These are phyloP conservation scores for Eremochloa ophiuroides DNA, from an alignment of 176 grass and related monocot species.

Conservation along the genomic window DNA sequence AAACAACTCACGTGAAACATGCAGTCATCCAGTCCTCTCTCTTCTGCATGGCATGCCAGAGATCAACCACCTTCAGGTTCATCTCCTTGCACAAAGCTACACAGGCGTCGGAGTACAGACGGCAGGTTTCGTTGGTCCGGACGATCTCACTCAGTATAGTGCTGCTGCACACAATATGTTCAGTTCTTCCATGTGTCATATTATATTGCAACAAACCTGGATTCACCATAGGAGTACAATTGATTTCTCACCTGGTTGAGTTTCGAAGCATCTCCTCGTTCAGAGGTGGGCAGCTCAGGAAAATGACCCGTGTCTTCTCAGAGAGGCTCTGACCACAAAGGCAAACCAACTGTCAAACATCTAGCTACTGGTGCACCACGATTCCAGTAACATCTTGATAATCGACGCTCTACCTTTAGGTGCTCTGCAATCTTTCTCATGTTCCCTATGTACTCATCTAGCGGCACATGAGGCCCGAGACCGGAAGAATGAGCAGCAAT, in stretches of 20 bases:
- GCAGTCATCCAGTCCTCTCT: slow-evolving; percentile 50
- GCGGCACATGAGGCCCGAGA: slow-evolving; percentile 82
- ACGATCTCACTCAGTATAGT: slow-evolving; percentile 46
- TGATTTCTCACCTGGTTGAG: slow-evolving; percentile 24
- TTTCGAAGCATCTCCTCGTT: slow-evolving; percentile 64
- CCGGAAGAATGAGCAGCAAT: slow-evolving; percentile 57
- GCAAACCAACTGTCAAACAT: neutral
- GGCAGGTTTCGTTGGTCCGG: slow-evolving; percentile 58
- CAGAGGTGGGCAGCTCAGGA: slow-evolving; percentile 82
- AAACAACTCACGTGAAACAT: slow-evolving; percentile 67
- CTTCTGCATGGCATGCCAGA: slow-evolving; percentile 63
- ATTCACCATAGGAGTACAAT: neutral
- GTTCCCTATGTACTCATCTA: slow-evolving; percentile 76
- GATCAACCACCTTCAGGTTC: slow-evolving; percentile 76
- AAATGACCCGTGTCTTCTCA: slow-evolving; percentile 59
- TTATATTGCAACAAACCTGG: neutral
- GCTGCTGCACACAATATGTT: slow-evolving; percentile 13
- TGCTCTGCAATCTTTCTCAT: slow-evolving; percentile 73
- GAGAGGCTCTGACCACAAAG: slow-evolving; percentile 63
- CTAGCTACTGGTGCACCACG: neutral
- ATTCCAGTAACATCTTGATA: neutral
- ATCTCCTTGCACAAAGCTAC: slow-evolving; percentile 66
- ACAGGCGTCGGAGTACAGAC: slow-evolving; percentile 70
- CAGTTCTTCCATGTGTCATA: neutral
- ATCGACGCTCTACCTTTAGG: slow-evolving; percentile 45